Conservation (phyloP, 1,284 basidiomycete genomes). For the Grifola frondosa region DNA sequence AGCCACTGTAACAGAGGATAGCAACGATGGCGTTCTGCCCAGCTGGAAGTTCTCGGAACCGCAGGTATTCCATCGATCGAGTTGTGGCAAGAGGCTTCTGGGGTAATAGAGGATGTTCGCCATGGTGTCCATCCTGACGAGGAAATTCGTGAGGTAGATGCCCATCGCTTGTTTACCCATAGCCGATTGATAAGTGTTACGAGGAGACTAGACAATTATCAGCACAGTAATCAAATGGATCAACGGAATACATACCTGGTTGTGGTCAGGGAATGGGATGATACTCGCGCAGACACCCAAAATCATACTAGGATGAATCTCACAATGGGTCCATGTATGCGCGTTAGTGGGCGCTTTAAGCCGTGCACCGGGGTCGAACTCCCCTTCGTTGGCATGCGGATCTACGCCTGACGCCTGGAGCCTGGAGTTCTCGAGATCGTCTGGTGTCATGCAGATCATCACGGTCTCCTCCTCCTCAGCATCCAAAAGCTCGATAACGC, state of each 20-base stretch:
- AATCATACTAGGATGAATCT: conserved; percentile 99
- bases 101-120: conserved; percentile 98
- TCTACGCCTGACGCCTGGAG: conserved; percentile 64
- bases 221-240: conserved; percentile 8
- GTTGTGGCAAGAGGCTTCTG: conserved; percentile 99
- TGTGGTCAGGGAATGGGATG: conserved; percentile 99
- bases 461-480: conserved; percentile 99
- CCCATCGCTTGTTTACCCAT: conserved; percentile 99
- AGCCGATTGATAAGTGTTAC: conserved; percentile 99
- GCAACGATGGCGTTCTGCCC: conserved; percentile 99
- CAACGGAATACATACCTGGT: conserved; percentile 66
- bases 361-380: conserved; percentile 86
- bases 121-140: conserved; percentile 99
- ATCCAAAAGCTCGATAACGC: conserved; percentile 93
- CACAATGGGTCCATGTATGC: conserved; percentile 97
- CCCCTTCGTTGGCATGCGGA: conserved; percentile 58
- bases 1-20: conserved; percentile 98
- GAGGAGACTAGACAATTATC: conserved; percentile 72
- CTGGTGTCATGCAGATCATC: conserved; percentile 98
- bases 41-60: conserved; percentile 96
- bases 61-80: conserved; percentile 97
- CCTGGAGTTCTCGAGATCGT: conserved; percentile 88
- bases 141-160: conserved; percentile 96
- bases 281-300: conserved; percentile 98
- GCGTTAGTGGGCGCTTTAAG: conserved; percentile 80